Evolutionary conservation across 2,329 filamentous ascomycete species (phyloP).

Genomic region (Saccharata proteae): DNA sequence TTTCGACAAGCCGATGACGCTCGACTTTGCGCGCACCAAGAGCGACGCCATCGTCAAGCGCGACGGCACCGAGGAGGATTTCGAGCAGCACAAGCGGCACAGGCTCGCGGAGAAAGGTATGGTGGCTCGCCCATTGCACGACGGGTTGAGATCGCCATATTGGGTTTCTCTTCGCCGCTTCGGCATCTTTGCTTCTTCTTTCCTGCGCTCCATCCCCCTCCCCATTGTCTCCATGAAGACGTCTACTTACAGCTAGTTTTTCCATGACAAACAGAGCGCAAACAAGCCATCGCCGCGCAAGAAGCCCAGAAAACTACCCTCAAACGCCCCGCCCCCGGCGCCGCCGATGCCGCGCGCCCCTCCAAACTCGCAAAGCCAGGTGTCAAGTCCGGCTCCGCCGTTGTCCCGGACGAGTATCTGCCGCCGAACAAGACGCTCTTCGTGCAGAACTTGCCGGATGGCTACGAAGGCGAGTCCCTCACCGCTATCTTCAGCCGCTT

Average conservation of each 20-base stretch:
- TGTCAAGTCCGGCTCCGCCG: conserved; percentile 62
- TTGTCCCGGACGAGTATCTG: conserved; percentile 94
- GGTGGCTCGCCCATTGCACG: conserved; percentile 11
- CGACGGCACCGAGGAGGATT: conserved; percentile 63
- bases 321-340: conserved; percentile 47
- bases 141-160: conserved; percentile 6
- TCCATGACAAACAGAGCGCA: conserved; percentile 48
- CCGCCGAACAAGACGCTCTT: conserved; percentile 96
- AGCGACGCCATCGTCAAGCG: conserved; percentile 79
- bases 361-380: conserved; percentile 59
- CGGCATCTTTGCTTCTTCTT: conserved; percentile 1
- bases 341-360: conserved; percentile 42
- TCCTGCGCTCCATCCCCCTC: neutral
- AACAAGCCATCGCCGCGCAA: conserved; percentile 70
- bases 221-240: no score
- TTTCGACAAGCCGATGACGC: conserved; percentile 79
- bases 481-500: conserved; percentile 75
- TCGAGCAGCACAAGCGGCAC: conserved; percentile 76
- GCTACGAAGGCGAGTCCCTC: conserved; percentile 70
- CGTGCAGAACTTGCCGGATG: conserved; percentile 81
- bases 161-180: conserved; percentile 1
- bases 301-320: conserved; percentile 68
- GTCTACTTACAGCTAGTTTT: conserved; percentile 10
- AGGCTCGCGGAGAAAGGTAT: conserved; percentile 82
- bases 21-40: conserved; percentile 68